Evolutionary conservation across 2,329 filamentous ascomycete species (phyloP).

Genomic region (Aspergillus ruber): DNA sequence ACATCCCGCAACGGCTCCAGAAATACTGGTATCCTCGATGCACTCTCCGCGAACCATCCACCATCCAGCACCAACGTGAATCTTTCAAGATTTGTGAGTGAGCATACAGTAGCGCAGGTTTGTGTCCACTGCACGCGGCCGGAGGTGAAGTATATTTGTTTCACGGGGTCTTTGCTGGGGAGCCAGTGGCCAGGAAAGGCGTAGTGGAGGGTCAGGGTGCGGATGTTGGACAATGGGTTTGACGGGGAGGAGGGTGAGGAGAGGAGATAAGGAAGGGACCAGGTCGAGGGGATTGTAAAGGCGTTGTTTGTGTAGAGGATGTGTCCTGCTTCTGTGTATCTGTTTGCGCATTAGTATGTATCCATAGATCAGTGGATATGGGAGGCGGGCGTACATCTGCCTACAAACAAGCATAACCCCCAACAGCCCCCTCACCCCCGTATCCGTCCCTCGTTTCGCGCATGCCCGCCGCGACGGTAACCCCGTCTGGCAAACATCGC

Average conservation of each 20-base stretch:
- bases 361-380: background rate
- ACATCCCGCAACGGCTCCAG: conserved; percentile 26
- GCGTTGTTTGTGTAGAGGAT: conserved; percentile 29
- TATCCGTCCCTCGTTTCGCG: conserved; percentile 1
- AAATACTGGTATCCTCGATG: conserved; percentile 30
- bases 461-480: conserved; percentile 16
- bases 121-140: conserved; percentile 33
- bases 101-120: conserved; percentile 23
- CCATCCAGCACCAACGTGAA: conserved; percentile 27
- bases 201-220: conserved; percentile 31
- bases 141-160: conserved; percentile 31
- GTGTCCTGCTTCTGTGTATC: conserved; percentile 30
- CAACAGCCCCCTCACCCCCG: conserved; percentile 13
- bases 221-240: conserved; percentile 23
- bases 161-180: conserved; percentile 35
- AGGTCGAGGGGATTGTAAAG: conserved; percentile 36
- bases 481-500: conserved; percentile 29
- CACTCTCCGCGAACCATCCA: conserved; percentile 32
- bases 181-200: conserved; percentile 36
- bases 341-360: conserved; percentile 8
- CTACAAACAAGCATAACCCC: conserved; percentile 27
- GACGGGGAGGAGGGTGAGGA: conserved; percentile 22
- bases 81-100: conserved; percentile 19
- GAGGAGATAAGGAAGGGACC: conserved; percentile 32
- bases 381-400: conserved; percentile 24